phyloP scores from a whole-genome alignment of 345 rosid species.

The Boechera divaricarpa region DNA sequence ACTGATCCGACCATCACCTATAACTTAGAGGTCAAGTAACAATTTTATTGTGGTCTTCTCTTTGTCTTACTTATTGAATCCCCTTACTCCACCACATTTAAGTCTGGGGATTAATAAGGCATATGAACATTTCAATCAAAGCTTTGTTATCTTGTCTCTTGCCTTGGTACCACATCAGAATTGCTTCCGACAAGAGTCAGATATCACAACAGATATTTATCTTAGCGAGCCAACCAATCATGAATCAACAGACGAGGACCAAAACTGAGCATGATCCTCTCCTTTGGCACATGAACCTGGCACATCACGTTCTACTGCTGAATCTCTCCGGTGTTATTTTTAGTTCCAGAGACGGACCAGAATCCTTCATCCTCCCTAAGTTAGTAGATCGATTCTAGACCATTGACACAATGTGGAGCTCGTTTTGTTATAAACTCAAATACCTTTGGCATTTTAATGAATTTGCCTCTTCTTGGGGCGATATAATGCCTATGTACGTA shows the following conservation, averaged over 20 bases:
- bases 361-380: constrained; percentile 20
- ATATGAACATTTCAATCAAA: constrained; percentile 19
- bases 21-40: constrained; percentile 9
- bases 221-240: constrained; percentile 3
- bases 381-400: constrained; percentile 20
- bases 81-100: constrained; percentile 30
- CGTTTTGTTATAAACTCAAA: constrained; percentile 1
- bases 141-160: constrained; percentile 2
- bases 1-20: background rate
- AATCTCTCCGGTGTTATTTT: constrained; percentile 21
- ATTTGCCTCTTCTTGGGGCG: constrained; percentile 11
- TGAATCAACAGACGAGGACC: constrained; percentile 27
- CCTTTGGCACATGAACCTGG: background rate
- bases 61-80: background rate
- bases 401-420: background rate
- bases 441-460: constrained; percentile 22
- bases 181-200: constrained; percentile 29
- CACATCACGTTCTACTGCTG: constrained; percentile 19
- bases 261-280: constrained; percentile 12
- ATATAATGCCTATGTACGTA: constrained; percentile 38
- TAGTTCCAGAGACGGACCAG: constrained; percentile 3
- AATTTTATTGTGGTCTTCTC: constrained; percentile 7
- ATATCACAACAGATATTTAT: constrained; percentile 23
- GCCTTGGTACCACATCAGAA: constrained; percentile 22
- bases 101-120: constrained; percentile 29